Conservation (phyloP, 2,329 filamentous ascomycete genomes). For the Pseudopithomyces maydicus region DNA sequence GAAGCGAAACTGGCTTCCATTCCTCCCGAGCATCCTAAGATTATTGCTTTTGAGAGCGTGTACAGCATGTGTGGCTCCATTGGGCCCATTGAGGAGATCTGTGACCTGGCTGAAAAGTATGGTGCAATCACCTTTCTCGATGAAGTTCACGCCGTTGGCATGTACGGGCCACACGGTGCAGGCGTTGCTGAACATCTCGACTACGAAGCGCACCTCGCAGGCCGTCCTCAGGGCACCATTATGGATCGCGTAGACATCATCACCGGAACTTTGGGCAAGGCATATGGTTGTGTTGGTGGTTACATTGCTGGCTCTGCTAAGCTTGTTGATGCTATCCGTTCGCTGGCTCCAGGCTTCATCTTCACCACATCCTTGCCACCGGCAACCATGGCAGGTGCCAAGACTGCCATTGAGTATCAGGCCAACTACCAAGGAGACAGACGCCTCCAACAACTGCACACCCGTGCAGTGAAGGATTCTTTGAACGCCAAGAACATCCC, state of each 20-base stretch:
- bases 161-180: conserved; percentile 96
- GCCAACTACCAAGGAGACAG: conserved; percentile 84
- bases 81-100: conserved; percentile 93
- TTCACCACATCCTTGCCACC: conserved; percentile 97
- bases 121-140: conserved; percentile 97
- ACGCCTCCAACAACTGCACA: conserved; percentile 92
- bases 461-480: conserved; percentile 87
- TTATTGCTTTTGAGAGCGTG: conserved; percentile 97
- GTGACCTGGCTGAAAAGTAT: conserved; percentile 95
- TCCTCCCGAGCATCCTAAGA: conserved; percentile 85
- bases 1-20: conserved; percentile 91
- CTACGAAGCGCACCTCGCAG: conserved; percentile 81
- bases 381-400: conserved; percentile 94
- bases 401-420: conserved; percentile 92
- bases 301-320: conserved; percentile 91
- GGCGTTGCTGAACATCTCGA: conserved; percentile 98
- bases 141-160: conserved; percentile 97
- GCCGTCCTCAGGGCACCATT: conserved; percentile 77
- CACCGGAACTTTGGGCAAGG: conserved; percentile 95
- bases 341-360: conserved; percentile 95
- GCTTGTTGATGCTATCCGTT: conserved; percentile 90
- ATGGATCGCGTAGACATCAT: conserved; percentile 98
- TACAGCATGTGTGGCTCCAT: conserved; percentile 99
- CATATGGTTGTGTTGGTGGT: conserved; percentile 95
- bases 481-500: conserved; percentile 82